phyloP scores from a whole-genome alignment of 2,329 filamentous ascomycete species.

The Botrytis fragariae region DNA sequence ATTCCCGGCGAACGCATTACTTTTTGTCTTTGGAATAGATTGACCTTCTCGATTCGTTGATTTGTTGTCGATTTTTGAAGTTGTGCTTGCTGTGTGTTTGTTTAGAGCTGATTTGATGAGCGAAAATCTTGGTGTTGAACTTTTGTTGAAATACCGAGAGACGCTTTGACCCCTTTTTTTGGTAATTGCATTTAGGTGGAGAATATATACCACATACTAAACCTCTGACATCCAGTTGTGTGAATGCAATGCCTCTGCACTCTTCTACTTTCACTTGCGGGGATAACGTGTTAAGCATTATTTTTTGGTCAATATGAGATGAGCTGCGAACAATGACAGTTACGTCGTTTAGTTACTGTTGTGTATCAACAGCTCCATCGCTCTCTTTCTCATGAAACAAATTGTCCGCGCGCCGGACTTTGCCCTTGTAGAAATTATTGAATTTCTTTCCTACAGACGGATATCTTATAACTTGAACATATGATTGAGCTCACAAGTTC shows the following conservation, averaged over 20 bases:
- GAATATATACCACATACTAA: no score
- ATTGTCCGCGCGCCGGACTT: not conserved
- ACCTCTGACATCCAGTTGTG: no score
- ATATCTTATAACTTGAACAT: not conserved
- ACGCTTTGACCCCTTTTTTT: not conserved
- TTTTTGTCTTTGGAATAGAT: not conserved
- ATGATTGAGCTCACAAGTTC: not conserved
- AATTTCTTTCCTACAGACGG: not conserved
- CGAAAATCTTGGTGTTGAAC: not conserved
- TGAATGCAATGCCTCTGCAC: not conserved
- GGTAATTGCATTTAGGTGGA: no score
- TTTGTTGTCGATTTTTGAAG: not conserved
- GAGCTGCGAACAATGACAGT: not conserved
- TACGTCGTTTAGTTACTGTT: not conserved
- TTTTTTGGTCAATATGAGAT: not conserved
- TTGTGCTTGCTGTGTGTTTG: not conserved
- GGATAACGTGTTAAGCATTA: not conserved
- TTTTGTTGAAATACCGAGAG: not conserved
- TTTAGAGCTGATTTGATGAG: not conserved
- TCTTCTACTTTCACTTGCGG: not conserved
- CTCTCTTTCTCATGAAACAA: not conserved
- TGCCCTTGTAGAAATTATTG: not conserved
- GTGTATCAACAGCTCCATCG: not conserved
- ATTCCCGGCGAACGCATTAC: not conserved
- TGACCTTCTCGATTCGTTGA: fast-evolving